Evolutionary conservation across 2,329 filamentous ascomycete genomes (phyloP), one percentile per base, ranked within the genome.

Genomic region (Botryotinia narcissicola): DNA sequence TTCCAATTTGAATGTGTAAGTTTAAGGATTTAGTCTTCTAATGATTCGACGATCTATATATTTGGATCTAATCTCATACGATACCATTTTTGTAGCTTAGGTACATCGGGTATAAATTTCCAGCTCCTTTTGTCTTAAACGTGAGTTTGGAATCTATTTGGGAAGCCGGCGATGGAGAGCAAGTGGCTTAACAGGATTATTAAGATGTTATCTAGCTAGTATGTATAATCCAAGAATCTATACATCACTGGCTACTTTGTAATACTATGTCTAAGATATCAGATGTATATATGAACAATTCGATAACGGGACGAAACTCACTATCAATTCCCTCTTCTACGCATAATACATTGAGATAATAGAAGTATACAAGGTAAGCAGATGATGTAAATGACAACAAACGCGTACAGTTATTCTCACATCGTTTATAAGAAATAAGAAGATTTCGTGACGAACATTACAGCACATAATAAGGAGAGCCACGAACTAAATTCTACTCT

Each of bases 131-230:
- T 44, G 18, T 16, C 9, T 18, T 22, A 3, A 4, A 46, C 4
- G 9, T 46, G 20, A 46, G 44, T 46, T 22, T 22, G 7, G 18
- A 46, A 22, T 22, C 44, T 46, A 14, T 9, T 46, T 46, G 3
- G 20, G 22, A 46, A 46, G 2, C 7, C 20, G 20, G 0, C 1
- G 2, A 22, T 3, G 3, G 1, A 22, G 22, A 8, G 7, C 0
- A 9, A 46, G 44, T 46, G 4, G 3, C 44, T 46, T 5, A 20
- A 20, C 3, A 46, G 44, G 2, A 46, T 8, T 46, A 20, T 20
- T 0, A 46, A 46, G 44, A 46, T 46, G 8, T 9, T 46, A 22
- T 22, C 44, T 46, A 46, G 44, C 2, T 9, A 46, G 10, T 6
- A 10, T 25, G 25, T 6, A 10, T 25, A 48, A 10, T 25, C 3